Base-by-base conservation (phyloP, 2,329 filamentous ascomycete species). In the Mycosphaerella arachidis region DNA sequence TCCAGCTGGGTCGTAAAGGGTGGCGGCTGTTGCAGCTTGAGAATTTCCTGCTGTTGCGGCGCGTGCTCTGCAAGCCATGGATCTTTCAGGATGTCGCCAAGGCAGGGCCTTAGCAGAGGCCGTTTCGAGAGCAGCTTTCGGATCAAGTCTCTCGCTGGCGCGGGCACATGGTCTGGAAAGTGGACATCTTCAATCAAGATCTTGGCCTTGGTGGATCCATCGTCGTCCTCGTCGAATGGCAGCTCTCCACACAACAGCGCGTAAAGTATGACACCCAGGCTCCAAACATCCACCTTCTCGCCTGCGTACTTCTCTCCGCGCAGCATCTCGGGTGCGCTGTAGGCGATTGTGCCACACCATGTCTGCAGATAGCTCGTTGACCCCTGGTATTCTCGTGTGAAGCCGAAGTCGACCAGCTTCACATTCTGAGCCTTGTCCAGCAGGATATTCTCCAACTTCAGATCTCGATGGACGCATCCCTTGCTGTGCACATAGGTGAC, bases 231-330 rank as follows among this genome's bases (percentile, higher is more conserved):
- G 75, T 99, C 94, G 69, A 96, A 99, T 0, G 94, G 94, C 45
- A 99, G 81, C 75, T 94, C 91, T 57, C 91, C 91, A 63, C 88
- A 91, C 29, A 95, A 78, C 59, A 95, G 78, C 53, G 91, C 90
- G 71, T 92, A 94, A 1, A 94, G 79, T 62, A 95, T 94, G 57
- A 95, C 88, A 12, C 91, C 90, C 66, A 95, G 73, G 70, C 91
- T 94, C 91, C 91, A 99, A 4, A 99, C 92, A 71, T 99, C 94
- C 53, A 99, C 93, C 78, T 97, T 97, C 78, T 97, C 92, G 29
- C 92, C 93, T 0, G 92, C 94, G 73, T 99, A 99, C 75, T 96
- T 97, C 75, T 99, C 94, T 43, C 92, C 94, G 74, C 94, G 96
- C 45, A 99, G 82, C 94, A 99, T 99, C 76, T 99, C 94, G 1